These are phyloP conservation scores for Leavenworthia alabamica DNA, from an alignment of 345 rosid species.

Conservation along the genomic window DNA sequence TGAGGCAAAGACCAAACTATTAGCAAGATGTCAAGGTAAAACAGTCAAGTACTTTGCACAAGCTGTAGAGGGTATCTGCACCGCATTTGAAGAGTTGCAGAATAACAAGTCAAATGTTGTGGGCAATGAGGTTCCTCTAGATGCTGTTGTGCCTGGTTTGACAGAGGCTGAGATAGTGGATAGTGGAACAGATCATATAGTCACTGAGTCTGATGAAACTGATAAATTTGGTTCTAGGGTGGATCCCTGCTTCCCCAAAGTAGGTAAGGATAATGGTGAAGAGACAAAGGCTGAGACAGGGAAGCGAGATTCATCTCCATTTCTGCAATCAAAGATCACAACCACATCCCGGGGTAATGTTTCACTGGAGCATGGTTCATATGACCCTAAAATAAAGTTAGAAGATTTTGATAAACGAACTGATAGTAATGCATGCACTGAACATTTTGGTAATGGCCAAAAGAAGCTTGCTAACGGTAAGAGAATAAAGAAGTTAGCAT, in stretches of 20 bases:
- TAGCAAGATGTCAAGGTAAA: slow-evolving; percentile 66
- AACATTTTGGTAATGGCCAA: slow-evolving; percentile 35
- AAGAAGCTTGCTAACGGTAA: slow-evolving; percentile 36
- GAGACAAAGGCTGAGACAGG: slow-evolving; percentile 39
- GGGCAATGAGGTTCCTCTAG: slow-evolving; percentile 40
- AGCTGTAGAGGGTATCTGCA: slow-evolving; percentile 79
- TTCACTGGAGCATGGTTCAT: slow-evolving; percentile 27
- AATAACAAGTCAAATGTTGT: slow-evolving; percentile 40
- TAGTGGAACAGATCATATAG: slow-evolving; percentile 26
- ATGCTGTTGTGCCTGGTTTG: slow-evolving; percentile 42
- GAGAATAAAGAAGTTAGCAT: slow-evolving; percentile 32
- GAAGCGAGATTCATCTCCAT: slow-evolving; percentile 34
- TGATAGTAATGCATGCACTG: slow-evolving; percentile 22
- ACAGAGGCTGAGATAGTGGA: slow-evolving; percentile 33
- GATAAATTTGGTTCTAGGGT: slow-evolving; percentile 35
- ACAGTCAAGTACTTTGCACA: slow-evolving; percentile 58
- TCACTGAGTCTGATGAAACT: slow-evolving; percentile 31
- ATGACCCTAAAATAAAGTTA: slow-evolving; percentile 29
- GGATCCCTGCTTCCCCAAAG: slow-evolving; percentile 31
- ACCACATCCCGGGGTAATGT: slow-evolving; percentile 31
- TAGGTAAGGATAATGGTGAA: slow-evolving; percentile 37
- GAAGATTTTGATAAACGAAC: slow-evolving; percentile 37
- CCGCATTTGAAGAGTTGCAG: slow-evolving; percentile 63
- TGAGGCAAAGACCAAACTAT: slow-evolving; percentile 71
- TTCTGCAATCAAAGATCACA: slow-evolving; percentile 37